These are phyloP conservation scores for Cokeromyces recurvatus DNA, from an alignment of 371 early-diverging fungal genomes.

Conservation along the genomic window DNA sequence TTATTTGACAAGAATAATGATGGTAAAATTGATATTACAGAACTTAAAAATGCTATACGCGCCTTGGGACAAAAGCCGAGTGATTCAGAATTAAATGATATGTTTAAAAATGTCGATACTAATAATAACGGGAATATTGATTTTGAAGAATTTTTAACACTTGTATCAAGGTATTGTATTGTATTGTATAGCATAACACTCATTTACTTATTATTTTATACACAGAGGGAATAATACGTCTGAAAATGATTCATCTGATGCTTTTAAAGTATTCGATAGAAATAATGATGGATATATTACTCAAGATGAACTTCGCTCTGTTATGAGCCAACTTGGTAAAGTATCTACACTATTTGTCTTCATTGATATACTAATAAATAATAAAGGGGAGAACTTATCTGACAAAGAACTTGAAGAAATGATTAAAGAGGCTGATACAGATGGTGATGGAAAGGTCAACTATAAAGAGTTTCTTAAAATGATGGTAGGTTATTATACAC, in stretches of 20 bases:
- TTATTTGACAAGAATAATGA: conserved; percentile 44
- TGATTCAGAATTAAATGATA: conserved; percentile 69
- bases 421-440: conserved; percentile 80
- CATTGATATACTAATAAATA: neutral
- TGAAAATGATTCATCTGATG: conserved; percentile 22
- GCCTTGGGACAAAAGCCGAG: conserved; percentile 59
- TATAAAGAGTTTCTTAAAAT: conserved; percentile 89
- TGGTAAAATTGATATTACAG: conserved; percentile 31
- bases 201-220: too few relatives aligned
- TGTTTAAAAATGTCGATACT: conserved; percentile 86
- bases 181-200: too few relatives aligned
- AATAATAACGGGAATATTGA: conserved; percentile 90
- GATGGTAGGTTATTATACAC: conserved; percentile 52
- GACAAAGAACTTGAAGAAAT: conserved; percentile 73
- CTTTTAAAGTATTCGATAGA: conserved; percentile 49
- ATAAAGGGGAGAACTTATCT: conserved; percentile 2
- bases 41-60: conserved; percentile 32
- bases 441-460: conserved; percentile 74
- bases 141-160: conserved; percentile 84
- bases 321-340: conserved; percentile 32
- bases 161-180: conserved; percentile 68
- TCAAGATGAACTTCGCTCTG: conserved; percentile 37
- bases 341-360: neutral
- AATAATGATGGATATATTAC: conserved; percentile 44
- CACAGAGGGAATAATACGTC: too few relatives aligned